Percentiles rank a stretch among this genome's conserved stretches.
Conservation (phyloP, 73 alveolate genomes). For the Durusdinium trenchii region DNA sequence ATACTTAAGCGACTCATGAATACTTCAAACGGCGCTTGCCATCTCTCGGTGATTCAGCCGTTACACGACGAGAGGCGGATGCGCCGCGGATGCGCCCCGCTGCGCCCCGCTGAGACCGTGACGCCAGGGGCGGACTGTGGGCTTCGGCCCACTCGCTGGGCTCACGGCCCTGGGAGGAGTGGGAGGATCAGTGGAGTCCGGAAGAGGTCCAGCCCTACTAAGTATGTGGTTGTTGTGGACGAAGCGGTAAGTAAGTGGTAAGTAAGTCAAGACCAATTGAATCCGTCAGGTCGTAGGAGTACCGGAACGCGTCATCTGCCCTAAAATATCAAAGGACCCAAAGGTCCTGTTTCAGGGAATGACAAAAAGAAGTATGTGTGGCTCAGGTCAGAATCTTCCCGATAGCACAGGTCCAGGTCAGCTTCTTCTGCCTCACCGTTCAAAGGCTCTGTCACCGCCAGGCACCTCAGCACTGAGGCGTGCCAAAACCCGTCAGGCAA, state of each 20-base stretch:
- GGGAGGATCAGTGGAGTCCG: neutral
- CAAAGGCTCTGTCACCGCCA: conserved; percentile 9
- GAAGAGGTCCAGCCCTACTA: neutral
- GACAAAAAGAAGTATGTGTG: neutral
- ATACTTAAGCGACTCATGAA: too few relatives aligned
- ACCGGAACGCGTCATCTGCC: neutral
- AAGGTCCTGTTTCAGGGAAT: neutral
- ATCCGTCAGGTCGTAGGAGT: neutral
- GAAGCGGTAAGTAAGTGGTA: neutral
- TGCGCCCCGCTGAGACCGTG: neutral
- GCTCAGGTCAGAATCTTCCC: too few relatives aligned
- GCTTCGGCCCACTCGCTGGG: conserved; percentile 7
- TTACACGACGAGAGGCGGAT: neutral
- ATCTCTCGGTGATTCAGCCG: neutral
- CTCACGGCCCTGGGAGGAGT: neutral
- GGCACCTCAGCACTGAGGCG: neutral
- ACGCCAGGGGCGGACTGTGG: conserved; percentile 9
- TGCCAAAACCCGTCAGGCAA: neutral
- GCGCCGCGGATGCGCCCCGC: neutral
- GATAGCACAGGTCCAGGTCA: too few relatives aligned
- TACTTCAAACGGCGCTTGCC: neutral
- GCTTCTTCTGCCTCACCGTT: neutral
- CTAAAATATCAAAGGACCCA: neutral
- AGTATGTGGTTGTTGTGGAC: neutral
- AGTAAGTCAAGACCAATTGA: neutral